Evolutionary conservation across 164 flowering plant species (phyloP), one percentile per base, ranked within the genome.

Genomic region (Buxus sempervirens): DNA sequence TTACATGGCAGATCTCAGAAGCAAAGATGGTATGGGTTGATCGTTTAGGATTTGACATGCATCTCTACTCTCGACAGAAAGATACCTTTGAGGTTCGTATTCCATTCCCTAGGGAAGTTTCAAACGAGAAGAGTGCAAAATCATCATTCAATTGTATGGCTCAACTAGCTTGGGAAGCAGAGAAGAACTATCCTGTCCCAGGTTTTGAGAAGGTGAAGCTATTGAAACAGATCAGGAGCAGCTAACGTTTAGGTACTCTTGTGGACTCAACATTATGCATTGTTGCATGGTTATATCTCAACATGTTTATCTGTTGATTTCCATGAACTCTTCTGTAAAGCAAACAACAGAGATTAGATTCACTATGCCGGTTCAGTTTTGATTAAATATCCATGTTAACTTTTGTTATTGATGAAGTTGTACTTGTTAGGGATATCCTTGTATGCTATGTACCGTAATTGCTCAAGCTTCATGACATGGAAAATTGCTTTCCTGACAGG

Each of bases 101-200:
- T 74, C 96, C 98, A 45, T 93, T 93, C 74, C 95, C 96, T n/a
- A 76, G 86, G 73, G 96, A 94, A 82, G 97, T 93, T 41, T 66
- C 84, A 1, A 89, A 90, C 62, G 93, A 85, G 82, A 91, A 87
- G 78, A 87, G 87, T 63, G 95, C 82, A 49, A 94, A 88, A 74
- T 94, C 97, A 54, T 81, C 97, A 21, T 86, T 94, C 68, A 94
- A 90, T 72, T 78, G 94, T 38, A 87, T 91, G 97, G 88, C 98
- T 56, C 97, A 94, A 79, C 84, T 84, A 64, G 97, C 97, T 8
- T 94, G 97, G 98, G 97, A 94, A 73, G 90, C 90, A 48, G 98
- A 91, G 74, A 91, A 82, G 80, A 83, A 82, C 71, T 86, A 76
- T 68, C 74, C 78, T 59, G 69, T 32, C 10, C 85, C 83, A 8